phyloP scores from a whole-genome alignment of 2,329 filamentous ascomycete species.

The Aspergillus quadrilineatus region DNA sequence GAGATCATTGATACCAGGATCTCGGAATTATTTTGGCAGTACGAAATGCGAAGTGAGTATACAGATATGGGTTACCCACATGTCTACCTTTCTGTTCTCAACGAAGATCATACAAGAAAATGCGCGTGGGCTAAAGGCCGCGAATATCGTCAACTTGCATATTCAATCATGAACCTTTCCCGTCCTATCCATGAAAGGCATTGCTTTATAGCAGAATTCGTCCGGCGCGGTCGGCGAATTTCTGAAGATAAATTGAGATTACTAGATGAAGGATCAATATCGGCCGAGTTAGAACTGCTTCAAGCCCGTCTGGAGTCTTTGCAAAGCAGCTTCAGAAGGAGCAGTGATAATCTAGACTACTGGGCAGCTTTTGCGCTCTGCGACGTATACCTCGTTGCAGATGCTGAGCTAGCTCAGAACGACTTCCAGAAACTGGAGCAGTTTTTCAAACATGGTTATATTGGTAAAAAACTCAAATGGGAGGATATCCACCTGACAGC shows the following conservation, averaged over 20 bases:
- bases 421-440: constrained; percentile 21
- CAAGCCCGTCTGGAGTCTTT: constrained; percentile 25
- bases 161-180: constrained; percentile 51
- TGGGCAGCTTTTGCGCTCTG: constrained; percentile 39
- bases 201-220: constrained; percentile 32
- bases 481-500: constrained; percentile 61
- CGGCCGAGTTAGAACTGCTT: constrained; percentile 21
- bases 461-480: constrained; percentile 51
- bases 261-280: constrained; percentile 20
- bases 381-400: constrained; percentile 27
- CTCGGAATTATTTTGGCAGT: constrained; percentile 53
- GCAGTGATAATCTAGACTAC: constrained; percentile 18
- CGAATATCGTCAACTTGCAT: constrained; percentile 54
- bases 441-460: constrained; percentile 32
- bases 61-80: constrained; percentile 29
- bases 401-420: constrained; percentile 15
- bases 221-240: constrained; percentile 39
- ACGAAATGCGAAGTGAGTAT: constrained; percentile 26
- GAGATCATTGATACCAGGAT: constrained; percentile 49
- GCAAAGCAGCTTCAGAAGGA: constrained; percentile 13
- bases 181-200: constrained; percentile 25
- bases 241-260: constrained; percentile 29
- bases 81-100: constrained; percentile 65
- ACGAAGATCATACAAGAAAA: constrained; percentile 56
- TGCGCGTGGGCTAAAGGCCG: constrained; percentile 60